phyloP scores from a whole-genome alignment of 768 basidiomycete genomes.

The Calocybe indica region DNA sequence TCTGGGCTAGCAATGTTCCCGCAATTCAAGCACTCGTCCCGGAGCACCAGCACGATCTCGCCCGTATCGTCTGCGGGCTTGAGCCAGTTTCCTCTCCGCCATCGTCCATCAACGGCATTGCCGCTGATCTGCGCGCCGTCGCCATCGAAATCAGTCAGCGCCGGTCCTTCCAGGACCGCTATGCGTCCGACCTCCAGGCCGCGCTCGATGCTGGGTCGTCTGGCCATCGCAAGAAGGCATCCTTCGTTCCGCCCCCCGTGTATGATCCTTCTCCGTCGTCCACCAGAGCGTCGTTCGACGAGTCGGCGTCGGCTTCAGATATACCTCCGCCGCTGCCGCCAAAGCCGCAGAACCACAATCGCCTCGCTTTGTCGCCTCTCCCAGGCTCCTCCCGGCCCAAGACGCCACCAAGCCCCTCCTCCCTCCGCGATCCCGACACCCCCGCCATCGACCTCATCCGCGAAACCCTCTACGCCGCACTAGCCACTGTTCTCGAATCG shows the following conservation, averaged over 20 bases:
- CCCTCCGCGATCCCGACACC: slow-evolving; percentile 41
- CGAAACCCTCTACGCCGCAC: slow-evolving; percentile 79
- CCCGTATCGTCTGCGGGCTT: slow-evolving; percentile 70
- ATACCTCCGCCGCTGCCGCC: too few relatives aligned
- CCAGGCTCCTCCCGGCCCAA: neutral
- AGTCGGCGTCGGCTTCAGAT: neutral
- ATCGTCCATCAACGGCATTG: slow-evolving; percentile 45
- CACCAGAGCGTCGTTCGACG: slow-evolving; percentile 4
- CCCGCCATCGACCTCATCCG: slow-evolving; percentile 75
- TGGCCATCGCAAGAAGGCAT: slow-evolving; percentile 38
- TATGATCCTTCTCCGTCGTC: slow-evolving; percentile 40
- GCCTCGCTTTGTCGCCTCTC: neutral
- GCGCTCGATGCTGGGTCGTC: slow-evolving; percentile 61
- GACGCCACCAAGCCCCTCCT: slow-evolving; percentile 23
- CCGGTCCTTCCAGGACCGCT: slow-evolving; percentile 78
- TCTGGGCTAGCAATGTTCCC: slow-evolving; percentile 68
- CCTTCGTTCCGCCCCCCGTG: slow-evolving; percentile 66
- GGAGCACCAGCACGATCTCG: slow-evolving; percentile 76
- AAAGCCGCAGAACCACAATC: too few relatives aligned
- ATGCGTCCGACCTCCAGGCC: slow-evolving; percentile 68
- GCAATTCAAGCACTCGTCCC: slow-evolving; percentile 56
- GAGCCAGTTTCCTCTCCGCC: slow-evolving; percentile 38
- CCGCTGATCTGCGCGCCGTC: slow-evolving; percentile 78
- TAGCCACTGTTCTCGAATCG: slow-evolving; percentile 62
- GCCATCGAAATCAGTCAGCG: slow-evolving; percentile 86